These are phyloP conservation scores for Bathelium albidoporum DNA, from an alignment of 495 filamentous ascomycete genomes.

Conservation along the genomic window DNA sequence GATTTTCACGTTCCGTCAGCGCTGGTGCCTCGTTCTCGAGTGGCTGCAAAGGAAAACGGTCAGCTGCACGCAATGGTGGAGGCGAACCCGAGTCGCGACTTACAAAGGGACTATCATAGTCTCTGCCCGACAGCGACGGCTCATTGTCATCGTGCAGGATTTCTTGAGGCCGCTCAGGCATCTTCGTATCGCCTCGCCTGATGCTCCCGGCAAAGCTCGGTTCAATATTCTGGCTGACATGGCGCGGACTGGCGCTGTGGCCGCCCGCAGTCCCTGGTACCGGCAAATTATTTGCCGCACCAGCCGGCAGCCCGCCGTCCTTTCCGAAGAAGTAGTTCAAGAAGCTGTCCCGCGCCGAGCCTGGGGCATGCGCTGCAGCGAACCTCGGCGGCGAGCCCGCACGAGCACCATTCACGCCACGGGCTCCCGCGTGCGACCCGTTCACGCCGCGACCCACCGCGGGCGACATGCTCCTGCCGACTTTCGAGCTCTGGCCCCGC, in stretches of 20 bases:
- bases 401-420: conserved; percentile 57
- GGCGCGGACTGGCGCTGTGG: conserved; percentile 35
- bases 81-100: conserved; percentile 25
- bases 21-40: conserved; percentile 53
- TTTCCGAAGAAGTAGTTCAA: conserved; percentile 98
- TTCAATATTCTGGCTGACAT: conserved; percentile 64
- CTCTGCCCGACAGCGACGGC: conserved; percentile 30
- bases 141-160: conserved; percentile 31
- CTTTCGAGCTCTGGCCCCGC: conserved; percentile 50
- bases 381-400: conserved; percentile 54
- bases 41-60: conserved; percentile 33
- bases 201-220: conserved; percentile 76
- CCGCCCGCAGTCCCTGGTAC: conserved; percentile 21
- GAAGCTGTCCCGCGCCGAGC: conserved; percentile 69
- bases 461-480: conserved; percentile 67
- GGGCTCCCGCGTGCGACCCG: conserved; percentile 44
- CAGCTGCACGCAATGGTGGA: not conserved
- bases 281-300: conserved; percentile 29
- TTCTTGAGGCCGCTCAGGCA: conserved; percentile 19
- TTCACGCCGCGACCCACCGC: conserved; percentile 51
- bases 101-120: conserved; percentile 50
- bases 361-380: conserved; percentile 39
- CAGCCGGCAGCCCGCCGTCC: conserved; percentile 50
- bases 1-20: conserved; percentile 85
- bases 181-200: conserved; percentile 59